These are phyloP conservation scores for Boletus reticuloceps DNA, from an alignment of 768 basidiomycete genomes.

Conservation along the genomic window DNA sequence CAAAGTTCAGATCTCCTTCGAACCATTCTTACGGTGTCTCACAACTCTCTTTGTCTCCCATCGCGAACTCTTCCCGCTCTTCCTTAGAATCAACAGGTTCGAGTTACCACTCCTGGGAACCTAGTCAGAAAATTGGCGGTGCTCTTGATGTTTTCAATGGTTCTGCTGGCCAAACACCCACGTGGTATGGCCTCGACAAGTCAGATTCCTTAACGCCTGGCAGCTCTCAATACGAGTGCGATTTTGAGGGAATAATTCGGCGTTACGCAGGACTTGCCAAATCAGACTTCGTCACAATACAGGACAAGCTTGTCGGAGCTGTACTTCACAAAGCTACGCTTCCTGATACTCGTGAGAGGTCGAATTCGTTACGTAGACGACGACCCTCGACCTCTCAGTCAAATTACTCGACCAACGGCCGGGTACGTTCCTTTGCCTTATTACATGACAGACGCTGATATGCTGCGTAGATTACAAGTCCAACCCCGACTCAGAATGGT, in stretches of 20 bases:
- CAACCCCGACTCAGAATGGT: slow-evolving; percentile 40
- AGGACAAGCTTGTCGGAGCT: slow-evolving; percentile 70
- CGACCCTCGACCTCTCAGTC: slow-evolving; percentile 84
- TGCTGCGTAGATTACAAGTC: slow-evolving; percentile 52
- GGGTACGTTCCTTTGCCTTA: slow-evolving; percentile 31
- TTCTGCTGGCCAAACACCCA: slow-evolving; percentile 42
- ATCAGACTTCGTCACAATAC: slow-evolving; percentile 67
- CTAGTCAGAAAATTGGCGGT: slow-evolving; percentile 51
- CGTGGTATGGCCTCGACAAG: slow-evolving; percentile 68
- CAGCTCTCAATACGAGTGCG: slow-evolving; percentile 51
- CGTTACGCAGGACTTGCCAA: slow-evolving; percentile 68
- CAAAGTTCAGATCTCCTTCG: slow-evolving; percentile 45
- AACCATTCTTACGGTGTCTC: slow-evolving; percentile 52
- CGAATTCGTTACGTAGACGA: slow-evolving; percentile 69
- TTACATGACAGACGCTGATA: slow-evolving; percentile 5
- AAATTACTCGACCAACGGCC: slow-evolving; percentile 60
- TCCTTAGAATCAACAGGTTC: slow-evolving; percentile 81
- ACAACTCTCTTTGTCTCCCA: slow-evolving; percentile 65
- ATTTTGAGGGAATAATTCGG: slow-evolving; percentile 65
- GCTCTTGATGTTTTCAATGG: slow-evolving; percentile 54
- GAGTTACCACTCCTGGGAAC: slow-evolving; percentile 83
- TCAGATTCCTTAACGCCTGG: slow-evolving; percentile 47
- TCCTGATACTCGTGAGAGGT: slow-evolving; percentile 58
- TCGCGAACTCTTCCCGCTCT: slow-evolving; percentile 73
- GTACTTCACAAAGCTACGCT: slow-evolving; percentile 55